A percentile compares a stretch with the other conserved stretches of the same genome.
Conservation (phyloP, 1,139 yeast species). For the Pneumocystis sp. region DNA sequence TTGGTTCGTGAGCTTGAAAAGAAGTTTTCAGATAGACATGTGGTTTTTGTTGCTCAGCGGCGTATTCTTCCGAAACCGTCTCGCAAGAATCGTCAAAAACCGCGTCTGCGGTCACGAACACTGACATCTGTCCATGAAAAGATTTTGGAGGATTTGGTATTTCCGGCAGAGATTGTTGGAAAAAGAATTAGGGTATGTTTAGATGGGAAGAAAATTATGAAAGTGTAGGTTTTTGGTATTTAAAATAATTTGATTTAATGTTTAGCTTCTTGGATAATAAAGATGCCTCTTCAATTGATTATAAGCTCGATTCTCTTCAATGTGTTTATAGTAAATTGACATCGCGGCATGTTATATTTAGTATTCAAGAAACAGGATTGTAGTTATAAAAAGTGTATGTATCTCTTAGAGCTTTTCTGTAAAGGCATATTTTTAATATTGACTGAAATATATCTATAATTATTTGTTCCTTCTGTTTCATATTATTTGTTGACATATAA, state of each 20-base stretch:
- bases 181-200: conserved; percentile 98
- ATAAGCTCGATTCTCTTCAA: conserved; percentile 99
- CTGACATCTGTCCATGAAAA: conserved; percentile 97
- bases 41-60: conserved; percentile 98
- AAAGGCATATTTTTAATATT: background rate
- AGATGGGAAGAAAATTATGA: conserved; percentile 98
- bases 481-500: background rate
- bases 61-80: conserved; percentile 96
- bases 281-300: conserved; percentile 94
- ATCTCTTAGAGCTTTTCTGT: background rate
- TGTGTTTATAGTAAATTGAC: conserved; percentile 96
- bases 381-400: background rate
- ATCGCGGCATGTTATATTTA: conserved; percentile 96
- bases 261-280: conserved; percentile 73
- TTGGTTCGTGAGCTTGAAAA: conserved; percentile 99
- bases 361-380: background rate
- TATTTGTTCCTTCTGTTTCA: background rate
- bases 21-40: conserved; percentile 99
- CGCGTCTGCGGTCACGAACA: conserved; percentile 99
- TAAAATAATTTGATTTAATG: conserved; percentile 1
- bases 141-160: conserved; percentile 95
- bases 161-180: conserved; percentile 99
- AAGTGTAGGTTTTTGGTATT: conserved; percentile 33
- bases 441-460: background rate
- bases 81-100: conserved; percentile 78